A percentile compares a stretch with the other conserved stretches of the same genome.
Conservation (phyloP, 2,329 filamentous ascomycete species). For the Colletotrichum chlorophyti region DNA sequence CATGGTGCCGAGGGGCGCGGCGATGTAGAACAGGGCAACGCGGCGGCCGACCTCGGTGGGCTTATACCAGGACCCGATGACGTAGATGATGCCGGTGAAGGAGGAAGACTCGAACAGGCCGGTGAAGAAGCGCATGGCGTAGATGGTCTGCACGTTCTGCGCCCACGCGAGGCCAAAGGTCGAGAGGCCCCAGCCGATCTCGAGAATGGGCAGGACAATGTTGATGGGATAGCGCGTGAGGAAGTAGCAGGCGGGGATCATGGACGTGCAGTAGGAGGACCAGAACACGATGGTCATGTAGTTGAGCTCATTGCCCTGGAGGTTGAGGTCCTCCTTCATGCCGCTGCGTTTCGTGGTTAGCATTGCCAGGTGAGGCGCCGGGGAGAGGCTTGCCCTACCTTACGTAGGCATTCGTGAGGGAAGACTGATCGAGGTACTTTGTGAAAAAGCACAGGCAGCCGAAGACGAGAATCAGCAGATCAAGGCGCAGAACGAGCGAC, state of each 20-base stretch:
- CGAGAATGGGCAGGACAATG: constrained; percentile 36
- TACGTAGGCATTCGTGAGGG: constrained; percentile 45
- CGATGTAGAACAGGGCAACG: constrained; percentile 54
- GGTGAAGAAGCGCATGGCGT: constrained; percentile 50
- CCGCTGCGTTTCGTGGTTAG: constrained; percentile 37
- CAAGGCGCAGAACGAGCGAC: constrained; percentile 42
- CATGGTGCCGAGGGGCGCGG: constrained; percentile 59
- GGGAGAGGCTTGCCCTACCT: constrained; percentile 33
- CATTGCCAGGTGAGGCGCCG: background rate
- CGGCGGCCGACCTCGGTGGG: constrained; percentile 53
- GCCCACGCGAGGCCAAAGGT: constrained; percentile 40
- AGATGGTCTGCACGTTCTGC: constrained; percentile 41
- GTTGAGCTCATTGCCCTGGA: constrained; percentile 43
- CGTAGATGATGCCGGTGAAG: constrained; percentile 35
- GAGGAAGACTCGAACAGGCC: constrained; percentile 48
- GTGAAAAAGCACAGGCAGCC: constrained; percentile 48
- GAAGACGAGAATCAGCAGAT: constrained; percentile 44
- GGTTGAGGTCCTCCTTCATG: constrained; percentile 42
- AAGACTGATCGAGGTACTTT: constrained; percentile 46
- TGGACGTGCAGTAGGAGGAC: constrained; percentile 47
- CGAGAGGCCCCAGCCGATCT: constrained; percentile 39
- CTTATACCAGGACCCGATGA: constrained; percentile 52
- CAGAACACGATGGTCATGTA: constrained; percentile 39
- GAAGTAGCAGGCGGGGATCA: constrained; percentile 48
- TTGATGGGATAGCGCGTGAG: constrained; percentile 45